phyloP scores from a whole-genome alignment of 2,329 filamentous ascomycete species.

The Arachnopeziza araneosa region DNA sequence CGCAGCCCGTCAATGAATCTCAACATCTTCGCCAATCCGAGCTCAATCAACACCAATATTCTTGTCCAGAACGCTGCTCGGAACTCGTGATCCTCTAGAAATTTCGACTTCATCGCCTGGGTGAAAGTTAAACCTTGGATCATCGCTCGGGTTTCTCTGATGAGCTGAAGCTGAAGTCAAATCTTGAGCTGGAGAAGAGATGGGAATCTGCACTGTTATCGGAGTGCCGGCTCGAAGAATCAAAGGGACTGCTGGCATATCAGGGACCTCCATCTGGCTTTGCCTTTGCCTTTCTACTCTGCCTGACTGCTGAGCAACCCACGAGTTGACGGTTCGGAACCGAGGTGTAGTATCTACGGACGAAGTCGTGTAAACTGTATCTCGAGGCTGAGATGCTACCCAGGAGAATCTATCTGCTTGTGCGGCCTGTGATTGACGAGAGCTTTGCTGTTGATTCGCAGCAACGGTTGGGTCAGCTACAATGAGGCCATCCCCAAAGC shows the following conservation, averaged over 20 bases:
- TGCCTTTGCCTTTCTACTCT: constrained; percentile 45
- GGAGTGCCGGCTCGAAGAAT: constrained; percentile 7
- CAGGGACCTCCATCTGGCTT: constrained; percentile 29
- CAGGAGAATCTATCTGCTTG: constrained; percentile 27
- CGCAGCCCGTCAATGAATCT: background rate
- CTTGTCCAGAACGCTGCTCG: constrained; percentile 28
- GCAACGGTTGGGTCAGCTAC: constrained; percentile 31
- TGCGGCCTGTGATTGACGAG: constrained; percentile 17
- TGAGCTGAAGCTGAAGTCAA: constrained; percentile 6
- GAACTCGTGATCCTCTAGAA: constrained; percentile 22
- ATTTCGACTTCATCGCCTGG: constrained; percentile 29
- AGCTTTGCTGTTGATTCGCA: constrained; percentile 11
- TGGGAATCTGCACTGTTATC: background rate
- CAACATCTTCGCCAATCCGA: constrained; percentile 2
- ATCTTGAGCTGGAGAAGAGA: background rate
- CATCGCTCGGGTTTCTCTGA: constrained; percentile 25
- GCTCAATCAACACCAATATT: constrained; percentile 19
- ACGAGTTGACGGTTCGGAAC: constrained; percentile 55
- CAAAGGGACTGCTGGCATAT: constrained; percentile 23
- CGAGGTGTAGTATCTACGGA: constrained; percentile 38
- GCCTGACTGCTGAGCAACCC: constrained; percentile 59
- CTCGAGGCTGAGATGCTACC: constrained; percentile 22
- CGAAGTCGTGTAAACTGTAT: constrained; percentile 28
- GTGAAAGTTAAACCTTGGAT: constrained; percentile 27
- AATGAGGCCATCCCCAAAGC: constrained; percentile 58